phyloP scores from a whole-genome alignment of 2,329 filamentous ascomycete species.

The Thelonectria discophora region DNA sequence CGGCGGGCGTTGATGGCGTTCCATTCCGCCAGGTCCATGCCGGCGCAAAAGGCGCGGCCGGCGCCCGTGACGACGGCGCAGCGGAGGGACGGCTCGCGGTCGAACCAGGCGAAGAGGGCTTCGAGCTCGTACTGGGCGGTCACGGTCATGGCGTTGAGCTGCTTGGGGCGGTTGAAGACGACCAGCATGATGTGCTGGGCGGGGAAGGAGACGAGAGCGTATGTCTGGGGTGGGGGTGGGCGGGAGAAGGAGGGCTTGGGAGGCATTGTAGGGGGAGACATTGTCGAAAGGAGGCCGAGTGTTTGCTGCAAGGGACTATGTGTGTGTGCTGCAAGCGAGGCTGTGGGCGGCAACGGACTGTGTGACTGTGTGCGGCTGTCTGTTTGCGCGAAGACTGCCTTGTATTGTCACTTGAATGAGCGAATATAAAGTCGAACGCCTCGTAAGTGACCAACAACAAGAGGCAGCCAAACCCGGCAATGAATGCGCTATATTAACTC shows the following conservation, averaged over 20 bases:
- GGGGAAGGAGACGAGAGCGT: constrained; percentile 39
- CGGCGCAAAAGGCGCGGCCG: constrained; percentile 73
- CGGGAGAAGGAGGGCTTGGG: constrained; percentile 29
- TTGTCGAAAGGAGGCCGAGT: background rate
- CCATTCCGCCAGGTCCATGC: constrained; percentile 67
- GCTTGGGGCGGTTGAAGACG: constrained; percentile 36
- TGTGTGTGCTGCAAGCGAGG: background rate
- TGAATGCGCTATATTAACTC: background rate
- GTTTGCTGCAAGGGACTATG: too few species aligned
- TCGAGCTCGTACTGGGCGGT: constrained; percentile 49
- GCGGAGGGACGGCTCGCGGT: constrained; percentile 66
- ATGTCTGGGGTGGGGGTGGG: constrained; percentile 32
- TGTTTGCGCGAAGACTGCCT: too few species aligned
- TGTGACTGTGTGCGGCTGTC: too few species aligned
- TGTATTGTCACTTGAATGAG: too few species aligned
- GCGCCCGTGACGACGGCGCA: constrained; percentile 71
- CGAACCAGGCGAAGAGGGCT: constrained; percentile 67
- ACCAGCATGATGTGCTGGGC: constrained; percentile 39
- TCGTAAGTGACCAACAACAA: too few species aligned
- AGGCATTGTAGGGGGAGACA: constrained; percentile 21
- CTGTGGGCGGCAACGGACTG: too few species aligned
- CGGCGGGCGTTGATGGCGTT: constrained; percentile 38
- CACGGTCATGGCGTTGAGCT: constrained; percentile 40
- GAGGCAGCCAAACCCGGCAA: background rate
- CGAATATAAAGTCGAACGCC: constrained; percentile 40